phyloP scores from a whole-genome alignment of 202 grass and related monocot species.

The Dendrocalamus latiflorus region DNA sequence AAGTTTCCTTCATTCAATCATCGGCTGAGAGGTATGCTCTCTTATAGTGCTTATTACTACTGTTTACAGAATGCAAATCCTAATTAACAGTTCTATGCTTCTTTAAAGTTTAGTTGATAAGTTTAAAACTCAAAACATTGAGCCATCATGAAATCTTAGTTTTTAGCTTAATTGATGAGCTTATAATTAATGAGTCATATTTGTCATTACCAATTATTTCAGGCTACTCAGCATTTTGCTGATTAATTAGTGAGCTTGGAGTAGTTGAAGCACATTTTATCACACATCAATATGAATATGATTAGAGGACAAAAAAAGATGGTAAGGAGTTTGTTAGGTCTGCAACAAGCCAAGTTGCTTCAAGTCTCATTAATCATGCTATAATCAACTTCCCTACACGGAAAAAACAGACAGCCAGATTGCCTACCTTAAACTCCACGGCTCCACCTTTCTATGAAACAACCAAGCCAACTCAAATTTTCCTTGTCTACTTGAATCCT shows the following conservation, averaged over 20 bases:
- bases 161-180: neutral
- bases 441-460: slow-evolving; percentile 41
- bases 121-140: neutral
- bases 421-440: no score
- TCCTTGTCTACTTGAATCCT: slow-evolving; percentile 21
- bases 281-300: slow-evolving; percentile 41
- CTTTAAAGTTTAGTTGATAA: slow-evolving; percentile 4
- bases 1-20: slow-evolving; percentile 20
- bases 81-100: slow-evolving; percentile 6
- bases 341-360: slow-evolving; percentile 55
- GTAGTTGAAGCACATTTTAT: slow-evolving; percentile 30
- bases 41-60: slow-evolving; percentile 9
- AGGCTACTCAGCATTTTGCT: slow-evolving; percentile 20
- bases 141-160: neutral
- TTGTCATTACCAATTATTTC: slow-evolving; percentile 31
- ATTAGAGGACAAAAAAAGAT: slow-evolving; percentile 36
- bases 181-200: no score
- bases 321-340: slow-evolving; percentile 64
- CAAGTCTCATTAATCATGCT: slow-evolving; percentile 44
- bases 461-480: slow-evolving; percentile 26
- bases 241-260: slow-evolving; percentile 35
- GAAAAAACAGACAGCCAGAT: slow-evolving; percentile 45
- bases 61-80: slow-evolving; percentile 1
- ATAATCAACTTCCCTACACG: slow-evolving; percentile 49
- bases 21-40: slow-evolving; percentile 16